Percentiles rank a stretch among this genome's conserved stretches.
These are phyloP conservation scores for Glutinoglossum americanum DNA, from an alignment of 495 filamentous ascomycete species.

Conservation along the genomic window DNA sequence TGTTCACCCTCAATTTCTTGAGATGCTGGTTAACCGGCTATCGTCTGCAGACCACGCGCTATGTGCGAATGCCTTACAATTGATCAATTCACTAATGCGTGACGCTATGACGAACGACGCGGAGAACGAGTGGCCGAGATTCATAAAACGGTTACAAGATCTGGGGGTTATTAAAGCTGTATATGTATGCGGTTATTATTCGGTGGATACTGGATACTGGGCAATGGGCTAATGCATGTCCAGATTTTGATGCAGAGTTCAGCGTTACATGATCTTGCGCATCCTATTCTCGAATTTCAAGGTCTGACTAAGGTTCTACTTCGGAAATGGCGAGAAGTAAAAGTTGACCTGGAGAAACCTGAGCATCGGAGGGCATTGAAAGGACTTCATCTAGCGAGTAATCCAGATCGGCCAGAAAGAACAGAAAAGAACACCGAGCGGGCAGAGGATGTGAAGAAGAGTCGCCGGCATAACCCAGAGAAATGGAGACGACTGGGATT, in stretches of 20 bases:
- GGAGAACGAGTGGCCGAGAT: constrained; percentile 72
- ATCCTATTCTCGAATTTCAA: constrained; percentile 88
- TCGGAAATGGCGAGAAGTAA: constrained; percentile 73
- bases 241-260: constrained; percentile 75
- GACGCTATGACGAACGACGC: constrained; percentile 74
- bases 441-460: constrained; percentile 28
- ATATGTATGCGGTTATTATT: constrained; percentile 21
- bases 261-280: constrained; percentile 79
- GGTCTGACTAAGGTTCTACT: constrained; percentile 75
- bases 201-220: background rate
- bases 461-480: constrained; percentile 54
- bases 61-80: constrained; percentile 82
- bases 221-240: background rate
- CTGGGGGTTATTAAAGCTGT: constrained; percentile 83
- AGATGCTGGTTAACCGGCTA: constrained; percentile 73
- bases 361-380: constrained; percentile 81
- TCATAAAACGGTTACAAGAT: constrained; percentile 84
- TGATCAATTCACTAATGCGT: constrained; percentile 87
- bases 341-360: constrained; percentile 61
- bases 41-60: constrained; percentile 89
- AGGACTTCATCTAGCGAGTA: constrained; percentile 63
- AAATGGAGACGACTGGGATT: constrained; percentile 92
- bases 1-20: constrained; percentile 78
- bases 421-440: constrained; percentile 13
- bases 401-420: constrained; percentile 29